phyloP scores from a whole-genome alignment of 2,329 filamentous ascomycete genomes.

The Cercospora zeae-maydis region DNA sequence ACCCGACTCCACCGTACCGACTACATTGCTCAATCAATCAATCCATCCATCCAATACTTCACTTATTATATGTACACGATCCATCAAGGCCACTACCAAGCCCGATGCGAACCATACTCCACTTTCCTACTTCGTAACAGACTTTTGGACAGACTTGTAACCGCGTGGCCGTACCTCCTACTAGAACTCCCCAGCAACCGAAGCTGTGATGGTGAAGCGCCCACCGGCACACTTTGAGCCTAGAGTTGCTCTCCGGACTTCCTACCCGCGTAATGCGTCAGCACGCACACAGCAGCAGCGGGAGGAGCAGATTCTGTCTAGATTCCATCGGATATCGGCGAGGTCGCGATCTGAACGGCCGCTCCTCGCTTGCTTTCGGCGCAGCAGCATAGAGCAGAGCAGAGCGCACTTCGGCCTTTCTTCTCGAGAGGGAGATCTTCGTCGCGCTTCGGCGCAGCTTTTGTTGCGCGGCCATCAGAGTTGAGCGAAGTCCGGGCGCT shows the following conservation, averaged over 20 bases:
- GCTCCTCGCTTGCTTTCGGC: neutral
- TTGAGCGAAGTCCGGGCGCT: no score
- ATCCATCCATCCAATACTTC: slow-evolving; percentile 3
- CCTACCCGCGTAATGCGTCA: neutral
- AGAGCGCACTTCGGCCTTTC: slow-evolving; percentile 2
- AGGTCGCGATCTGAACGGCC: neutral
- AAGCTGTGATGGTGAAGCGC: neutral
- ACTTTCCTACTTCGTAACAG: neutral
- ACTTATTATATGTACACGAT: neutral
- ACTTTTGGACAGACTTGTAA: neutral
- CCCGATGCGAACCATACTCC: neutral
- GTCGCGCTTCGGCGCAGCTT: neutral
- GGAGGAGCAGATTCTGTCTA: neutral
- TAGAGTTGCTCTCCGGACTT: neutral
- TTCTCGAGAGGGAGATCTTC: slow-evolving; percentile 1
- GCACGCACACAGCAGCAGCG: no score
- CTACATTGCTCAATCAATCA: neutral
- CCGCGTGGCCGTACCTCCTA: neutral
- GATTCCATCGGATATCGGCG: neutral
- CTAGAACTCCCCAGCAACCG: neutral
- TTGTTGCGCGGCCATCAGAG: no score
- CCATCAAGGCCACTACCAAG: neutral
- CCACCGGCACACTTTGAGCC: neutral
- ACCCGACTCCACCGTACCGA: neutral
- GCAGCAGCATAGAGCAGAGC: no score